Conservation (phyloP, 306 rosid species). For the Corylus avellana region DNA sequence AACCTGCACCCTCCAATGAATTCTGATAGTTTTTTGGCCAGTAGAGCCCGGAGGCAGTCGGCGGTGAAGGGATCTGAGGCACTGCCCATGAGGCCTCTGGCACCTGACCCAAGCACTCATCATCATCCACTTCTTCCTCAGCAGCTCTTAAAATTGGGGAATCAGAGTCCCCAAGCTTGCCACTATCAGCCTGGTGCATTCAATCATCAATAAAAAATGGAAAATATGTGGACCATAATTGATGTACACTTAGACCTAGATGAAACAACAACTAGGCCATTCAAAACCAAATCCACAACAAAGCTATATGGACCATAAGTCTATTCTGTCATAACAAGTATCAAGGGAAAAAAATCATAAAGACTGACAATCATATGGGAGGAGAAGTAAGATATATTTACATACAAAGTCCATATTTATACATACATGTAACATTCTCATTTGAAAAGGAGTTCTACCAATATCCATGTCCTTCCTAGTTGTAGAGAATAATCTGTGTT, state of each 20-base stretch:
- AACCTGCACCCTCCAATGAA: constrained; percentile 39
- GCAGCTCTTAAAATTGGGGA: constrained; percentile 55
- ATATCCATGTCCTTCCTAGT: neutral
- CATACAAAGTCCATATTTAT: neutral
- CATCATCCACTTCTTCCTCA: constrained; percentile 57
- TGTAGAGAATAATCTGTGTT: neutral
- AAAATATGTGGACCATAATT: constrained; percentile 5
- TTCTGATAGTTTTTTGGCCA: constrained; percentile 65
- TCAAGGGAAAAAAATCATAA: neutral
- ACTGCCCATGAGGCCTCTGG: constrained; percentile 77
- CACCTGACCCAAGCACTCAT: constrained; percentile 53
- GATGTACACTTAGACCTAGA: neutral
- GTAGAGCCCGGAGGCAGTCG: constrained; percentile 79
- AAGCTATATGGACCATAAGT: neutral
- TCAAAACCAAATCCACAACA: neutral
- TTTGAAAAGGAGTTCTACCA: neutral
- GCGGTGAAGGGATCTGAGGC: constrained; percentile 87
- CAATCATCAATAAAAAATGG: constrained; percentile 23
- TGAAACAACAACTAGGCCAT: neutral
- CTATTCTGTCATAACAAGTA: neutral
- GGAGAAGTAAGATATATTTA: neutral
- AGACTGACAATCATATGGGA: neutral
- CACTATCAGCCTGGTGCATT: constrained; percentile 64
- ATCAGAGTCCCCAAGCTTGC: constrained; percentile 70
- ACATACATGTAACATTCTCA: neutral